Evolutionary conservation across 1,139 yeast genomes (phyloP).

Genomic region (Taphrina communis): DNA sequence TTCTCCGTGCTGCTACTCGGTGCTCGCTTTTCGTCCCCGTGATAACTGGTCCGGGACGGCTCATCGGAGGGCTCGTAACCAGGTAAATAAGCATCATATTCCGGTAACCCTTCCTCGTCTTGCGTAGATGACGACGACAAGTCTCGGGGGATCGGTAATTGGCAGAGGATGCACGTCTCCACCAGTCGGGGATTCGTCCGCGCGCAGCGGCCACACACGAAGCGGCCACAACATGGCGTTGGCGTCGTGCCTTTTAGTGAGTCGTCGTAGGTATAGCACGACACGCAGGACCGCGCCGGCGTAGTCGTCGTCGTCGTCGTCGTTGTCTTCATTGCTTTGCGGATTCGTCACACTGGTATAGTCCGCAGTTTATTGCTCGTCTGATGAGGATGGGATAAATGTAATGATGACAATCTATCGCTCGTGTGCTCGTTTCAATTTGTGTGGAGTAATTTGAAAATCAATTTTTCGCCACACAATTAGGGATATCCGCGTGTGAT

Average conservation of each 20-base stretch:
- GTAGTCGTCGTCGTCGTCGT: background rate
- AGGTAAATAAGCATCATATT: conserved; percentile 8
- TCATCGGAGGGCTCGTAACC: background rate
- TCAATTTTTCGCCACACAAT: conserved; percentile 4
- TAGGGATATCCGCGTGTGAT: background rate
- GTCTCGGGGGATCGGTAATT: conserved; percentile 30
- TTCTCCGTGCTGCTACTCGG: background rate
- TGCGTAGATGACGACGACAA: background rate
- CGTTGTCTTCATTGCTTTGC: background rate
- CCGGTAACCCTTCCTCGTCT: conserved; percentile 3
- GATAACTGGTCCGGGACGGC: background rate
- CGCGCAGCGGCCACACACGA: conserved; percentile 34
- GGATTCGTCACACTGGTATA: no score
- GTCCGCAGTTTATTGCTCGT: no score
- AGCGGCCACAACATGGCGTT: conserved; percentile 37
- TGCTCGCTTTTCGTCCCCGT: background rate
- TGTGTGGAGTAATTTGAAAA: background rate
- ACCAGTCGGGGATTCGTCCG: conserved; percentile 14
- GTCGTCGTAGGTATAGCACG: conserved; percentile 28
- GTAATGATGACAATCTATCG: no score
- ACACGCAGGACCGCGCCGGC: conserved; percentile 25
- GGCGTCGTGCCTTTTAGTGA: conserved; percentile 13
- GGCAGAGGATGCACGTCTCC: conserved; percentile 29
- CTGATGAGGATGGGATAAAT: background rate
- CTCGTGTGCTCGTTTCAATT: background rate